Conservation (phyloP, 345 rosid species). For the Anacardium occidentale region DNA sequence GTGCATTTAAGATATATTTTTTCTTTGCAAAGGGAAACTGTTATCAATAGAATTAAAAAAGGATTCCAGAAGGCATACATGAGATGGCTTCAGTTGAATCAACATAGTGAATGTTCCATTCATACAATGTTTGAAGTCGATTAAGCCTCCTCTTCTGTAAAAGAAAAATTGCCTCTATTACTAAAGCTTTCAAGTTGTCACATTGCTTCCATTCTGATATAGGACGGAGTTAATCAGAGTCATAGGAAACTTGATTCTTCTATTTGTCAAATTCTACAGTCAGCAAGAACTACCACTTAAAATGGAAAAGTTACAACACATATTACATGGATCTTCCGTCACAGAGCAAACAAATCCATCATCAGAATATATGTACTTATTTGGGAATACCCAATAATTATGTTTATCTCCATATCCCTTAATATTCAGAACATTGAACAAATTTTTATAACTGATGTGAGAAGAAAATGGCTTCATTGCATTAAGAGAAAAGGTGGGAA, state of each 20-base stretch:
- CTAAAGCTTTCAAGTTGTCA: neutral
- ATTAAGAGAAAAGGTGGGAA: no score
- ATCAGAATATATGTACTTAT: neutral
- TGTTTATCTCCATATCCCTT: neutral
- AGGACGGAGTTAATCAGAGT: neutral
- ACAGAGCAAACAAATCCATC: neutral
- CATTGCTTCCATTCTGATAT: neutral
- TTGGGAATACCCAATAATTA: neutral
- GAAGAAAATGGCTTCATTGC: neutral
- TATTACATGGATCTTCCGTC: neutral
- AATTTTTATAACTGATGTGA: neutral
- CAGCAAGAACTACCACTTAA: neutral
- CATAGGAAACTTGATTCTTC: neutral
- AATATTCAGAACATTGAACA: neutral
- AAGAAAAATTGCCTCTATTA: constrained; percentile 1
- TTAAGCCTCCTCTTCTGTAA: constrained; percentile 73
- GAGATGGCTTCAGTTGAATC: constrained; percentile 71
- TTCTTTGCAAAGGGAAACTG: neutral
- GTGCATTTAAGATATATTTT: neutral
- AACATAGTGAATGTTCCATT: constrained; percentile 75
- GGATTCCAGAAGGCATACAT: constrained; percentile 35
- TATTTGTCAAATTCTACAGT: neutral
- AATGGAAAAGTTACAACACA: neutral
- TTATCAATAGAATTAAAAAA: neutral
- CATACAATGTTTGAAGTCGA: constrained; percentile 60